A percentile compares a stretch with the other conserved stretches of the same genome.
Conservation (phyloP, 805 yeast genomes). For the Allodekkera sacchari region DNA sequence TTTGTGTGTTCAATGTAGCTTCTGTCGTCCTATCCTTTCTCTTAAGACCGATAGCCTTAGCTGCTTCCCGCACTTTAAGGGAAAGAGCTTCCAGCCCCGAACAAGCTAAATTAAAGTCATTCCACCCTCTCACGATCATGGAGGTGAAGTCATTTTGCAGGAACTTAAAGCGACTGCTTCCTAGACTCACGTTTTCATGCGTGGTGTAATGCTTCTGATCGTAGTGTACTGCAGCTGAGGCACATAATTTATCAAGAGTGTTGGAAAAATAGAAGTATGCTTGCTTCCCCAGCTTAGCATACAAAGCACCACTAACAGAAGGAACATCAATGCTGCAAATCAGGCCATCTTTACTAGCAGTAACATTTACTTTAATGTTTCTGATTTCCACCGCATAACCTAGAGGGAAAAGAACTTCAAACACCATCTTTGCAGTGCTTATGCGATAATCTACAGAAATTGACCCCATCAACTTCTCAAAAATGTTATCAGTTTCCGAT, state of each 20-base stretch:
- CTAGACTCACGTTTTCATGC: background rate
- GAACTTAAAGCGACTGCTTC: constrained; percentile 6
- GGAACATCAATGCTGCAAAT: constrained; percentile 4
- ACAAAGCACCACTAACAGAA: constrained; percentile 4
- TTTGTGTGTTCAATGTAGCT: no score
- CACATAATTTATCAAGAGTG: constrained; percentile 6
- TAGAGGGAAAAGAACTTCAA: constrained; percentile 11
- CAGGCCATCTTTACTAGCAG: constrained; percentile 4
- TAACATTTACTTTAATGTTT: constrained; percentile 4
- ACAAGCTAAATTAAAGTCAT: no score
- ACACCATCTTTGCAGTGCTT: background rate
- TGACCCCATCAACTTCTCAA: no score
- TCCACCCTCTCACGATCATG: constrained; percentile 4
- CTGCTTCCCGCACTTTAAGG: no score
- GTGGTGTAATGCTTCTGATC: background rate
- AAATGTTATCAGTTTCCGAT: background rate
- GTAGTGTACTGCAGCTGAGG: constrained; percentile 1
- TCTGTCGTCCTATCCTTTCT: no score
- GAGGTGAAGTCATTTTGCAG: constrained; percentile 7
- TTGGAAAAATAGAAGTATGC: constrained; percentile 4
- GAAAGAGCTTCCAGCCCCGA: no score
- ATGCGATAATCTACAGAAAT: no score
- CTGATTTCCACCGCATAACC: constrained; percentile 5
- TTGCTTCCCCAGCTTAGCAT: constrained; percentile 4
- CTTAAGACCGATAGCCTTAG: no score